Conservation (phyloP, 148 eudicot genomes). For the Chenopodium suecicum region DNA sequence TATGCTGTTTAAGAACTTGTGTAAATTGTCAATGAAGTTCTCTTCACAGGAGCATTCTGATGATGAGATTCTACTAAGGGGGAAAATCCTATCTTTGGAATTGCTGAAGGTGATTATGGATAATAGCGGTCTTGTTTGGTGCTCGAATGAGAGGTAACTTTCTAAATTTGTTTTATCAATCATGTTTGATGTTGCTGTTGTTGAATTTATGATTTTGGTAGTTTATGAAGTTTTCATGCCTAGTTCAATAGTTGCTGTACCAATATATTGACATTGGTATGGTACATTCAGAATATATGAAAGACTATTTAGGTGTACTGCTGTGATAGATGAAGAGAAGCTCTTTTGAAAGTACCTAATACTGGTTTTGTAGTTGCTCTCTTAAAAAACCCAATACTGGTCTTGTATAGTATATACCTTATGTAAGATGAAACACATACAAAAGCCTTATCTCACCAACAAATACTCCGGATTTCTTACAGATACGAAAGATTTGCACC, state of each 20-base stretch:
- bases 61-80: constrained; percentile 89
- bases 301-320: background rate
- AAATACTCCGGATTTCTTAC: too few relatives aligned
- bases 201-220: background rate
- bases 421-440: too few relatives aligned
- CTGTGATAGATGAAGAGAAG: background rate
- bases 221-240: background rate
- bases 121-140: constrained; percentile 79
- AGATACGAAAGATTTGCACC: too few relatives aligned
- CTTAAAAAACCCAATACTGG: background rate
- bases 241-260: background rate
- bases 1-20: constrained; percentile 76
- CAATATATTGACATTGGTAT: background rate
- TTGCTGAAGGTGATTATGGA: constrained; percentile 87
- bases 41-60: constrained; percentile 79
- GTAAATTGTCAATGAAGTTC: constrained; percentile 95
- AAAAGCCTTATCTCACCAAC: background rate
- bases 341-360: background rate
- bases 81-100: constrained; percentile 88
- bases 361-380: too few relatives aligned
- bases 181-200: constrained; percentile 1
- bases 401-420: too few relatives aligned
- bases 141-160: constrained; percentile 78
- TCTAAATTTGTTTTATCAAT: background rate
- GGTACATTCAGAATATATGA: background rate